These are phyloP conservation scores for Botrytis squamosa DNA, from an alignment of 2,329 filamentous ascomycete species.

Conservation along the genomic window DNA sequence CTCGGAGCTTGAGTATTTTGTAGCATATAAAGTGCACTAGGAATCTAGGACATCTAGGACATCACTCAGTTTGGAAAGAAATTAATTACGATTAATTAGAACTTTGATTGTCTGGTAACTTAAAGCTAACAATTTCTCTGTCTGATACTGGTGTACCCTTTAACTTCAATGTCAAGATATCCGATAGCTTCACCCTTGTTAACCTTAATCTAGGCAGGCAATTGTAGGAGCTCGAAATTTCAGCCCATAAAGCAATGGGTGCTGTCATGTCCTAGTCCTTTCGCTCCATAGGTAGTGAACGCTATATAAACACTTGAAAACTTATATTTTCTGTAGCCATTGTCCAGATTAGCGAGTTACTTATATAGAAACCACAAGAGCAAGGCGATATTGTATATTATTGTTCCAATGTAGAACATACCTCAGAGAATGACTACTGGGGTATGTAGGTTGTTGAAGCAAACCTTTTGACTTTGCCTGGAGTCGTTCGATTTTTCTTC, in stretches of 20 bases:
- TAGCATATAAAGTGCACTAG: background rate
- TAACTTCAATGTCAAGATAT: background rate
- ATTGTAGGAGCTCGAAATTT: background rate
- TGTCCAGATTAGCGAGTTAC: background rate
- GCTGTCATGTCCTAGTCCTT: background rate
- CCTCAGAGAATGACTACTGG: background rate
- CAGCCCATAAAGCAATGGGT: background rate
- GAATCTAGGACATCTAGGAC: background rate
- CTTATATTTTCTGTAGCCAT: background rate
- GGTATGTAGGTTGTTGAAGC: background rate
- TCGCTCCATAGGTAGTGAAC: background rate
- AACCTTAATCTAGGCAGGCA: background rate
- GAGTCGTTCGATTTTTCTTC: background rate
- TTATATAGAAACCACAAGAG: background rate
- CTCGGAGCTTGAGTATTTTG: background rate
- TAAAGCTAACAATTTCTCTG: background rate
- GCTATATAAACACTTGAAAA: background rate
- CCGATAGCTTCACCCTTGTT: background rate
- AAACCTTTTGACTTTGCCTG: background rate
- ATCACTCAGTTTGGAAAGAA: background rate
- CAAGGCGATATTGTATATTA: background rate
- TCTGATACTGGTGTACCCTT: background rate
- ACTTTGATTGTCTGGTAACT: background rate
- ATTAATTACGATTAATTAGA: background rate
- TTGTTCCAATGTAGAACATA: background rate